Percentiles rank a stretch among this genome's conserved stretches.
phyloP scores from a whole-genome alignment of 2,329 filamentous ascomycete genomes.

The Colletotrichum liaoningense region DNA sequence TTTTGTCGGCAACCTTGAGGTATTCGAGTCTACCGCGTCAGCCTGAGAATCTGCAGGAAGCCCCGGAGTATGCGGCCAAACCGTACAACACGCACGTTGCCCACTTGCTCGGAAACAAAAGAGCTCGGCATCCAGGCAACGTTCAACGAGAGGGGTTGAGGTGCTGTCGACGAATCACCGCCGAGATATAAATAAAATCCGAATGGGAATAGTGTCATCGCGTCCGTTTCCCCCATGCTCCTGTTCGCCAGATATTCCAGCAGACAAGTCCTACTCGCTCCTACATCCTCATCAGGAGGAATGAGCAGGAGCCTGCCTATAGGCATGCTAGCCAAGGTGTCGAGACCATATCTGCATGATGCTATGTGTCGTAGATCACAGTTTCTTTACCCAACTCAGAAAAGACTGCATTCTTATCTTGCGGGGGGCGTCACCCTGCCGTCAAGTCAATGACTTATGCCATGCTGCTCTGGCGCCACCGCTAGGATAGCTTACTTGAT shows the following conservation, averaged over 20 bases:
- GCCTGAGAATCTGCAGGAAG: not conserved
- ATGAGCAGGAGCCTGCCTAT: not conserved
- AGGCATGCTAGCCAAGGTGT: constrained; percentile 7
- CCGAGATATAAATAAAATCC: not conserved
- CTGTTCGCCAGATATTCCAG: not conserved
- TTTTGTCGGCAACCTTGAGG: not conserved
- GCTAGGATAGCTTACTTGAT: not conserved
- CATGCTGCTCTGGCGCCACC: not conserved
- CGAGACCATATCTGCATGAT: constrained; percentile 1
- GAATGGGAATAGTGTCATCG: not conserved
- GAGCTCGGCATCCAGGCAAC: not conserved
- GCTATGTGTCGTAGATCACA: constrained; percentile 1
- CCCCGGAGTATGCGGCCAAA: not conserved
- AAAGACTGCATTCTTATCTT: constrained; percentile 18
- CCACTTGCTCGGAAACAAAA: not conserved
- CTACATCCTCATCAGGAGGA: not conserved
- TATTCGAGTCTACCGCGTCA: not conserved
- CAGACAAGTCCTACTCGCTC: not conserved
- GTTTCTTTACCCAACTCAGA: constrained; percentile 2
- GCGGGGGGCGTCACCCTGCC: not conserved
- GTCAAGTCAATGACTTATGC: not conserved
- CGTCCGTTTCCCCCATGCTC: not conserved
- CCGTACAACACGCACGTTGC: not conserved
- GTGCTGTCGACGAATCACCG: not conserved
- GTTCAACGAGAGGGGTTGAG: not conserved